These are phyloP conservation scores for Backusella tuberculispora DNA, from an alignment of 192 early-diverging fungal genomes.

Conservation along the genomic window DNA sequence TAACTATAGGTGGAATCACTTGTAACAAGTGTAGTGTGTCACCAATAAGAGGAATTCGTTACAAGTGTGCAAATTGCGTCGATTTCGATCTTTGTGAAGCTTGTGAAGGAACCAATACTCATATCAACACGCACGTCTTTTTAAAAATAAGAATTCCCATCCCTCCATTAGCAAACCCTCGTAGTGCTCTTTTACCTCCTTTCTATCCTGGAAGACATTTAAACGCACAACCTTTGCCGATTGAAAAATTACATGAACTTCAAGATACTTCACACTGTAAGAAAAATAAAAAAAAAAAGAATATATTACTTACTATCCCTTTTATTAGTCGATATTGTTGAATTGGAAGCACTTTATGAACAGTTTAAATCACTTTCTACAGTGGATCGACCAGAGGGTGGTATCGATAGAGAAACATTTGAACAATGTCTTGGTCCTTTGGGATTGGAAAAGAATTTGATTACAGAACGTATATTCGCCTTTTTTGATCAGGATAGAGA, in stretches of 20 bases:
- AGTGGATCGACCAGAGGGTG: conserved; percentile 57
- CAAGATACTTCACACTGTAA: conserved; percentile 72
- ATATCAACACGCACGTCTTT: conserved; percentile 82
- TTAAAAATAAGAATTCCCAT: conserved; percentile 91
- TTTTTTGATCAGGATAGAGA: conserved; percentile 91
- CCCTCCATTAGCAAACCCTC: conserved; percentile 84
- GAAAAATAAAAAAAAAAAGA: background rate
- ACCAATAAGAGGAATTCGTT: conserved; percentile 90
- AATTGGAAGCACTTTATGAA: conserved; percentile 85
- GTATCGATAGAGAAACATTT: conserved; percentile 82
- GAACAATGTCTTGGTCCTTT: conserved; percentile 86
- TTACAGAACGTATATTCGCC: conserved; percentile 83
- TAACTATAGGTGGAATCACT: conserved; percentile 72
- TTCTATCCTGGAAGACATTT: conserved; percentile 71
- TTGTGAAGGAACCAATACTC: conserved; percentile 81
- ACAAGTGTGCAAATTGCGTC: conserved; percentile 93
- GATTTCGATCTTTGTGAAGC: conserved; percentile 92
- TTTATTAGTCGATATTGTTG: conserved; percentile 75
- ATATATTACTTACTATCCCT: background rate
- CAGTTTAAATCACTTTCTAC: conserved; percentile 86
- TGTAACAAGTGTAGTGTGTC: conserved; percentile 89
- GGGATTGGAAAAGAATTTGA: conserved; percentile 81
- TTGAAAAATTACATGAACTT: conserved; percentile 52
- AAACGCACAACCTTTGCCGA: conserved; percentile 25
- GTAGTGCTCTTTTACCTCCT: conserved; percentile 68